Base-by-base conservation (phyloP, 2,329 filamentous ascomycete genomes). In the Didymella lethalis region DNA sequence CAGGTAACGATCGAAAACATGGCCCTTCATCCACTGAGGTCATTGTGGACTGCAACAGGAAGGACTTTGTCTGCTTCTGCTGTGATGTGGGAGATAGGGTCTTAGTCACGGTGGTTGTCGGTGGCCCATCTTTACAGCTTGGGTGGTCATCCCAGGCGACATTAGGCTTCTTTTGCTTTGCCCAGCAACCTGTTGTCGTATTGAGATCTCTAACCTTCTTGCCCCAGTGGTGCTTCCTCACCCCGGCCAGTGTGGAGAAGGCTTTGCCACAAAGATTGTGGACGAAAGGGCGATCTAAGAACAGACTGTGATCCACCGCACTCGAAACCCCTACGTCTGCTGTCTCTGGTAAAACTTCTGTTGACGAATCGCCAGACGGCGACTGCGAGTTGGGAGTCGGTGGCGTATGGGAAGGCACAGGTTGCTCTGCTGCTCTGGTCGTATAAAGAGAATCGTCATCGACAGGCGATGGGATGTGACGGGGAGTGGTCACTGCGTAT, bases 171-270 rank as follows among this genome's bases (percentile, higher is more conserved):
- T 62, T 61, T 48, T 73, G 53, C 41, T 71, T 74, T 32, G 61
- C 63, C 73, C 73, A 77, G 51, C 74, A 77, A 2, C 73, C 73
- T 16, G 63, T 74, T 16, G 49, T 69, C 1, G 72, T 74, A 7
- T 63, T 46, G 11, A 63, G 34, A 50, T 76, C 61, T 14, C 70
- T 61, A 0, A 50, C 32, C 23, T 66, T 70, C 7, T 49, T 59
- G 16, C 73, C 73, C 68, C 72, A 77, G 44, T 76, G 74, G 50
- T 76, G 73, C 36, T 75, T 75, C 57, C 71, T 76, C 18, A 75
- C 72, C n/a, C 51, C 65, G 1, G 57, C 64, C 7, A 67, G 63
- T 10, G 54, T 66, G 1, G 52, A 20, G 28, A 76, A 77, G 2
- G 50, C 55, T 45, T 65, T 72, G 4, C 73, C 73, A 36, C 73